Conservation (phyloP, 495 filamentous ascomycete genomes). For the Ramalina intermedia region DNA sequence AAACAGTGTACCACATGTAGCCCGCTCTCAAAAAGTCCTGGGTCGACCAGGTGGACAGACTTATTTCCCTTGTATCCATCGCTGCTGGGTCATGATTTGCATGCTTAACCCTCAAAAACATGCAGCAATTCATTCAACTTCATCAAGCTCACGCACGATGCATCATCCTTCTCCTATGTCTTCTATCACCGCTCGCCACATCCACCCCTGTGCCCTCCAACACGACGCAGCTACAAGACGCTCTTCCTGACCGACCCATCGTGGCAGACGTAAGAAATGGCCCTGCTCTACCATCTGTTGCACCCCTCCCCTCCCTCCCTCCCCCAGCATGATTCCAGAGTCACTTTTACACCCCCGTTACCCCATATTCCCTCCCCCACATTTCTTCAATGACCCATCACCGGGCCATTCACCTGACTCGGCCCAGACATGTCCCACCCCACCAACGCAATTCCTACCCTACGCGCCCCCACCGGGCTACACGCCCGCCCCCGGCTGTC, state of each 20-base stretch:
- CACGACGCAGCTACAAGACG: background rate
- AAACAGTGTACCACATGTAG: no score
- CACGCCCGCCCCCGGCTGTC: slow-evolving; percentile 3
- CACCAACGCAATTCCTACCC: slow-evolving; percentile 12
- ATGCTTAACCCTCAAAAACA: no score
- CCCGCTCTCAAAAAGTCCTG: no score
- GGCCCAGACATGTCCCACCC: slow-evolving; percentile 9
- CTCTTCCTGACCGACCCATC: background rate
- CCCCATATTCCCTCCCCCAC: background rate
- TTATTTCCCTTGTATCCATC: no score
- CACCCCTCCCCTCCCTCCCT: no score
- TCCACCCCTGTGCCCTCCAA: background rate
- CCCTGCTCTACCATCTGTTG: no score
- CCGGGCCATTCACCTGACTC: background rate
- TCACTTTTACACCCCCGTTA: no score
- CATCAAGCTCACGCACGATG: background rate
- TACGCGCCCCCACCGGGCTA: slow-evolving; percentile 12
- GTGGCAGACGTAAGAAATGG: background rate
- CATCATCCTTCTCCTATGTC: background rate
- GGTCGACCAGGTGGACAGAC: no score
- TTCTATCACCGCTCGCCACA: background rate
- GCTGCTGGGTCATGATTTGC: no score
- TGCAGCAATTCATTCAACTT: background rate
- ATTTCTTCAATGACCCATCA: background rate
- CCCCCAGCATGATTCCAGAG: no score